Evolutionary conservation across 2,329 filamentous ascomycete genomes (phyloP).

Genomic region (Coniella lustricola): DNA sequence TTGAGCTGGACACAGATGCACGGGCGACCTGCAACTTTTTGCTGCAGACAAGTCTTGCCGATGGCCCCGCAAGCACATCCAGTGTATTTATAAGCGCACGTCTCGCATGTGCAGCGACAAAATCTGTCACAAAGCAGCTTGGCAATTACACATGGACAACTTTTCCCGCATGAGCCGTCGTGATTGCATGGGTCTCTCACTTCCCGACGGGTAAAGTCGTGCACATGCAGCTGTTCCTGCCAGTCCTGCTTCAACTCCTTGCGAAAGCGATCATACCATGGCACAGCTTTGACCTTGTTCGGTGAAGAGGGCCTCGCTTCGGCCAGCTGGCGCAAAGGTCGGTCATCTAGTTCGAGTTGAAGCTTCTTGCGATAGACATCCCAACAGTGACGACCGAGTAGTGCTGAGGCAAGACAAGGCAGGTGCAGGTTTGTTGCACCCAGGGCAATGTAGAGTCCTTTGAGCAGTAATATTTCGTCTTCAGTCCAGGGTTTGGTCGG

Average conservation of each 20-base stretch:
- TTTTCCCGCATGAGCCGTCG: constrained; percentile 55
- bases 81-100: constrained; percentile 57
- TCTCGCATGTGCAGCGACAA: constrained; percentile 55
- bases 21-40: constrained; percentile 46
- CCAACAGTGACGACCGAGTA: constrained; percentile 45
- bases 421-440: constrained; percentile 19
- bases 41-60: constrained; percentile 52
- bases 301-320: constrained; percentile 22
- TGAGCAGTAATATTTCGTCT: constrained; percentile 41
- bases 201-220: constrained; percentile 49
- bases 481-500: constrained; percentile 38
- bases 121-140: constrained; percentile 65
- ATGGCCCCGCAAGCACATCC: constrained; percentile 56
- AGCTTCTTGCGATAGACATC: constrained; percentile 41
- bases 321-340: constrained; percentile 21
- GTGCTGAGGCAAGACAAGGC: constrained; percentile 43
- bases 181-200: constrained; percentile 62
- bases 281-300: constrained; percentile 37
- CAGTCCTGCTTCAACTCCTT: constrained; percentile 49
- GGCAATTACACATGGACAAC: constrained; percentile 56
- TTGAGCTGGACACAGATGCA: constrained; percentile 69
- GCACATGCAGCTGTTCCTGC: constrained; percentile 47
- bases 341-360: constrained; percentile 28
- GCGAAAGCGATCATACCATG: constrained; percentile 51
- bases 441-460: constrained; percentile 33